Conservation (phyloP, 352 stramenopile species). For the Globisporangium nagaii region DNA sequence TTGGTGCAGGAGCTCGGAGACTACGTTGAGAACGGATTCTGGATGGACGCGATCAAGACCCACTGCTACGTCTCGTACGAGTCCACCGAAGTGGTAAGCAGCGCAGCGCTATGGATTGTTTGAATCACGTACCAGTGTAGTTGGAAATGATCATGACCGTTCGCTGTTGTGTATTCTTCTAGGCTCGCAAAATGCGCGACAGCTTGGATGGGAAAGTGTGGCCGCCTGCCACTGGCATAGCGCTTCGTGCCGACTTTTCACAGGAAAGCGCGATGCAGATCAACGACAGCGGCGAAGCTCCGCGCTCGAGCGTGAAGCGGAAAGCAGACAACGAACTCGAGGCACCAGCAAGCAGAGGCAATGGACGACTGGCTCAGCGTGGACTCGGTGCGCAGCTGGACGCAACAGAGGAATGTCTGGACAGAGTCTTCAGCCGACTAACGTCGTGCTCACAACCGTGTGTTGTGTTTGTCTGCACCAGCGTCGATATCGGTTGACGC, state of each 20-base stretch:
- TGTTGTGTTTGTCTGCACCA: neutral
- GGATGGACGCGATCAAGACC: conserved; percentile 87
- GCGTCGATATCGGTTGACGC: conserved; percentile 53
- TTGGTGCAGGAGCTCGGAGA: conserved; percentile 46
- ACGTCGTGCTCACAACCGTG: neutral
- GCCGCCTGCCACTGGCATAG: conserved; percentile 53
- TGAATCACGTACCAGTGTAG: too few species aligned
- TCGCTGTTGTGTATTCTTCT: neutral
- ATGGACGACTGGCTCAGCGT: too few species aligned
- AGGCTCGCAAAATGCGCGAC: conserved; percentile 45
- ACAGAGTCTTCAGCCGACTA: too few species aligned
- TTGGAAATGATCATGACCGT: neutral
- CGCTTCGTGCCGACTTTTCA: conserved; percentile 31
- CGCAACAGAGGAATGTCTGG: too few species aligned
- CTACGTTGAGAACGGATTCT: conserved; percentile 75
- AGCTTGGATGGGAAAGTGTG: conserved; percentile 53
- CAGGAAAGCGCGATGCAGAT: conserved; percentile 47
- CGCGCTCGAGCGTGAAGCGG: conserved; percentile 15
- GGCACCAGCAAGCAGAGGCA: neutral
- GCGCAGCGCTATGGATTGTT: too few species aligned
- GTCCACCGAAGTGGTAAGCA: conserved; percentile 37
- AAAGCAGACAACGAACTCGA: conserved; percentile 16
- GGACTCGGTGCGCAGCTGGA: too few species aligned
- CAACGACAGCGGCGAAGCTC: conserved; percentile 20
- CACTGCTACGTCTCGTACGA: conserved; percentile 82